phyloP scores from a whole-genome alignment of 2,329 filamentous ascomycete genomes.

The Calycina herbarum region DNA sequence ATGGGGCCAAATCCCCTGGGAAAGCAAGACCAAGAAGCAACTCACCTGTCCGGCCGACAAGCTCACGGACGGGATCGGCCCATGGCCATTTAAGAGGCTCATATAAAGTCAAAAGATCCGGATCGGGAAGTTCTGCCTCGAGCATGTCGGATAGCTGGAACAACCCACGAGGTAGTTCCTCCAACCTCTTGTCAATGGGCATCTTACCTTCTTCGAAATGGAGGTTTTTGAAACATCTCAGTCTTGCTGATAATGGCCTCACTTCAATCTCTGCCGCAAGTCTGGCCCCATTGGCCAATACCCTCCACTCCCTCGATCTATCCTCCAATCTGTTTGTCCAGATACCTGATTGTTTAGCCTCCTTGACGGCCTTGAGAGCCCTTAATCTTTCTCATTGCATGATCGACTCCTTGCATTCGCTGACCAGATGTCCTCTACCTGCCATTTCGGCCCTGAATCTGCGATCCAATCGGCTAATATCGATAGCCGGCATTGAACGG shows the following conservation, averaged over 20 bases:
- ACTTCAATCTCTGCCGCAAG: constrained; percentile 76
- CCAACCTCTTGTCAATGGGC: constrained; percentile 71
- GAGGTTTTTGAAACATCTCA: constrained; percentile 90
- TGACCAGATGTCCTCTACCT: constrained; percentile 81
- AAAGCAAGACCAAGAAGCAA: constrained; percentile 66
- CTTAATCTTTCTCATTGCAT: constrained; percentile 95
- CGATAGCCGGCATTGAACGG: constrained; percentile 86
- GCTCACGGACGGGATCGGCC: constrained; percentile 64
- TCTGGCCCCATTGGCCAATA: constrained; percentile 80
- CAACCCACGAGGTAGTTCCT: constrained; percentile 67
- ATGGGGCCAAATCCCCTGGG: constrained; percentile 32
- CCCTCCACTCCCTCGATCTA: constrained; percentile 86
- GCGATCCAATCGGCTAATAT: constrained; percentile 81
- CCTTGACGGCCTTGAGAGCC: constrained; percentile 82
- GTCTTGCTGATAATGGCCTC: constrained; percentile 86
- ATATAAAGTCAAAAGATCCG: constrained; percentile 79
- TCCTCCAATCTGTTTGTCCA: constrained; percentile 93
- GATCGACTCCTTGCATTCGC: constrained; percentile 90
- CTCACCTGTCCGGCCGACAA: constrained; percentile 76
- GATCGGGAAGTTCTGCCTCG: constrained; percentile 91
- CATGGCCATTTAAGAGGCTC: constrained; percentile 62
- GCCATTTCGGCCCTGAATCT: constrained; percentile 93
- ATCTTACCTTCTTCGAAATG: constrained; percentile 84
- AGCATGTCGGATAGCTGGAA: constrained; percentile 67
- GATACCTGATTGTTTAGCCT: constrained; percentile 86